Conservation (phyloP, 2,329 filamentous ascomycete species). For the Cladosporium cucumerinum region DNA sequence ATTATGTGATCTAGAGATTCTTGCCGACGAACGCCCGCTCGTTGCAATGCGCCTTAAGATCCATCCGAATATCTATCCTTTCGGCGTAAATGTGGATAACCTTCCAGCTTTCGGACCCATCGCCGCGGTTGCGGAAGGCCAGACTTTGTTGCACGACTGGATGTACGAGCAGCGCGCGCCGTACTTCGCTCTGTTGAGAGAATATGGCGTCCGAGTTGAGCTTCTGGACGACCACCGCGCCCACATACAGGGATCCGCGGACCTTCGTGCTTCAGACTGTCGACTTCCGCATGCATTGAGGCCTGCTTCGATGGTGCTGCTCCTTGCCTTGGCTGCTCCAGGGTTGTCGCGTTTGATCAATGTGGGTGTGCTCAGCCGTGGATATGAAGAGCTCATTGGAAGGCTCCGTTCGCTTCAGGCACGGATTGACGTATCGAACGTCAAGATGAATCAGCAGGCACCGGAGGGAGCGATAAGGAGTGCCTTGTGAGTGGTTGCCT, state of each 20-base stretch:
- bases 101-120: neutral
- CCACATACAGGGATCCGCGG: neutral
- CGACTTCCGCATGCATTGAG: neutral
- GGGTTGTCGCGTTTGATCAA: neutral
- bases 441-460: too few species aligned
- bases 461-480: neutral
- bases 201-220: neutral
- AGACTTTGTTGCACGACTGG: constrained; percentile 8
- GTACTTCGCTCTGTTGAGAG: neutral
- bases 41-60: neutral
- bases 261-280: neutral
- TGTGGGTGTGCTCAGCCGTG: neutral
- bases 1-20: neutral
- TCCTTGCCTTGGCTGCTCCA: neutral
- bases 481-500: neutral
- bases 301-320: constrained; percentile 1
- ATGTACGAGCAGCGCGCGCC: constrained; percentile 1
- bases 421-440: neutral
- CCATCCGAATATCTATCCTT: constrained; percentile 11
- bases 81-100: neutral
- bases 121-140: neutral
- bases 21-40: neutral
- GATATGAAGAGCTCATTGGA: neutral
- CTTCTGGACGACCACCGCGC: neutral
- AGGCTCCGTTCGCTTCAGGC: neutral